A percentile compares a stretch with the other conserved stretches of the same genome.
phyloP scores from a whole-genome alignment of 2,329 filamentous ascomycete species.

The Fusarium aywerte region DNA sequence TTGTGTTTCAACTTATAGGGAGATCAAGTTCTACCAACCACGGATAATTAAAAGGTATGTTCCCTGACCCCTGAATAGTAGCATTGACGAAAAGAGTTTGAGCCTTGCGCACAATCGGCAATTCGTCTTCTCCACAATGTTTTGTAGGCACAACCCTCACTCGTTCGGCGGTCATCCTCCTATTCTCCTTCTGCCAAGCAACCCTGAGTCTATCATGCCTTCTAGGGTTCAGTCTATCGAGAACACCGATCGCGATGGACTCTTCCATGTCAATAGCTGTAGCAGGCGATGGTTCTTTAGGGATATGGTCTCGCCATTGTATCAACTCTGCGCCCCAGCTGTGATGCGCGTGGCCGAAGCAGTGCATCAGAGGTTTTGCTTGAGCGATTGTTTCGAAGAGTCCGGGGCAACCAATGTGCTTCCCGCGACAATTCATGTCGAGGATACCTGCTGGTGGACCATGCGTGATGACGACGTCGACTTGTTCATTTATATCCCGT shows the following conservation, averaged over 20 bases:
- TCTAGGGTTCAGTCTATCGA: constrained; percentile 16
- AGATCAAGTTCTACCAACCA: constrained; percentile 37
- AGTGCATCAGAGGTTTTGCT: constrained; percentile 48
- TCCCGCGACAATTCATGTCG: constrained; percentile 48
- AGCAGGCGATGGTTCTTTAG: constrained; percentile 54
- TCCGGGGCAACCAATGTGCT: constrained; percentile 45
- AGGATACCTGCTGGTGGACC: constrained; percentile 54
- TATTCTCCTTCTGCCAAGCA: not conserved
- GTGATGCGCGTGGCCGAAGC: constrained; percentile 51
- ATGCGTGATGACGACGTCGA: constrained; percentile 50
- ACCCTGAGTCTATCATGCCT: not conserved
- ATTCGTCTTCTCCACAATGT: constrained; percentile 1
- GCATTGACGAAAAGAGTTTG: constrained; percentile 42
- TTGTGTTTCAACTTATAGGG: not conserved
- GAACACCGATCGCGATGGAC: constrained; percentile 52
- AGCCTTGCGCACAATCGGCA: not conserved
- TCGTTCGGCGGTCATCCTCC: not conserved
- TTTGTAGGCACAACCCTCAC: not conserved
- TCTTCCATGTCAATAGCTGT: constrained; percentile 59
- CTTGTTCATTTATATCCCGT: constrained; percentile 36
- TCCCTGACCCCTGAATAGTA: constrained; percentile 9
- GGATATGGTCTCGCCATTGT: constrained; percentile 54
- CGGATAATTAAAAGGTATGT: constrained; percentile 12
- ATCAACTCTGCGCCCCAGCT: constrained; percentile 56
- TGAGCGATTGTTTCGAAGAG: constrained; percentile 46